A percentile compares a stretch with the other conserved stretches of the same genome.
These are phyloP conservation scores for Volvox reticuliferus DNA, from an alignment of 139 green algal genomes.

Conservation along the genomic window DNA sequence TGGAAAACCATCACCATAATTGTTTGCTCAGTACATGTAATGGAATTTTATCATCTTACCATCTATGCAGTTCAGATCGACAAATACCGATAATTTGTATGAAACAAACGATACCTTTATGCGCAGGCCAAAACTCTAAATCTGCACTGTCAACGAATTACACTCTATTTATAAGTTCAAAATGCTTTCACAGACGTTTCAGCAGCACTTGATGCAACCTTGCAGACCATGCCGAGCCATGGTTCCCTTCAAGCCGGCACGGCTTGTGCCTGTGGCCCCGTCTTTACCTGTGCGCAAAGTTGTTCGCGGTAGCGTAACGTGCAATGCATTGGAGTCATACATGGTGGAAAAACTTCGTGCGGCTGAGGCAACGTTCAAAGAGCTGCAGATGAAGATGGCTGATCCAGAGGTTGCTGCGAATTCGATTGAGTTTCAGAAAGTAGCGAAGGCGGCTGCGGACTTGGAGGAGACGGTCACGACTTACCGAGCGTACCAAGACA, in stretches of 20 bases:
- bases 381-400: slow-evolving; percentile 84
- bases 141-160: too few relatives aligned
- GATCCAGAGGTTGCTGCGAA: slow-evolving; percentile 81
- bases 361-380: slow-evolving; percentile 65
- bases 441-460: slow-evolving; percentile 83
- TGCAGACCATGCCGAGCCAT: slow-evolving; percentile 1
- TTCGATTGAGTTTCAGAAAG: slow-evolving; percentile 81
- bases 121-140: too few relatives aligned
- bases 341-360: slow-evolving; percentile 71
- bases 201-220: not conserved
- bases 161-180: too few relatives aligned
- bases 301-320: not conserved
- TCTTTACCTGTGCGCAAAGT: not conserved
- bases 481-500: slow-evolving; percentile 68
- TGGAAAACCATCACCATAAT: too few relatives aligned
- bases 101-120: too few relatives aligned
- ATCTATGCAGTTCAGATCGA: too few relatives aligned
- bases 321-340: slow-evolving; percentile 67
- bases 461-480: slow-evolving; percentile 76
- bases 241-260: not conserved
- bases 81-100: too few relatives aligned
- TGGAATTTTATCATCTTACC: too few relatives aligned
- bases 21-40: too few relatives aligned
- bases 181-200: not conserved
- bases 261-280: not conserved